Evolutionary conservation across 257 asterid species (phyloP), one percentile per base, ranked within the genome.

Genomic region (Penstemon eatonii): DNA sequence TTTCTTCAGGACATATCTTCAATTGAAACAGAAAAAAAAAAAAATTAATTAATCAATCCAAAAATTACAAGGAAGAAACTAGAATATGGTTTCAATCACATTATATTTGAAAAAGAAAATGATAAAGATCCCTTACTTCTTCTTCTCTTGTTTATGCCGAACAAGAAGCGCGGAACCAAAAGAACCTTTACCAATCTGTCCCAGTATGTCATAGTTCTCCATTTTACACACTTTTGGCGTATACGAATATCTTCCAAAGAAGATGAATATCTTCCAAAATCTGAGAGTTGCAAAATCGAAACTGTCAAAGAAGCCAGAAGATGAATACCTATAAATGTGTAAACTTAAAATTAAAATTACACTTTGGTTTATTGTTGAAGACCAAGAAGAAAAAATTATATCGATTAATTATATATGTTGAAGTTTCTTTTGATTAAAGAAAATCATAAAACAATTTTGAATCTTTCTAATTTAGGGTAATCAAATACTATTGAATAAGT

Each of bases 81-180:
- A 15, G 13, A 12, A 18, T 3, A 55, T 36, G 63, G 54, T 40
- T 38, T 46, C 39, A 45, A 67, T 8, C 7, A 11, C 50, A 18
- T 53, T 33, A 41, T 41, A 7, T 15, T 42, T 10, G 3, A 25
- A n/a, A 41, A 36, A 56, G 55, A 73, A 51, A 63, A 8, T 7
- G 18, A 55, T 3, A 63, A 73, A 47, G 53, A 57, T 71, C 72
- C 43, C 92, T 83, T 82, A 93, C 99, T 83, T 93, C 83, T 90
- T 88, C 80, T 85, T 85, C 86, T 93, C 99, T 62, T 83, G 95
- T 80, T 74, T 93, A 79, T 93, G 99, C 87, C 89, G 83, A 65
- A 93, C 99, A 49, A 93, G 99, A 55, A 93, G 71, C 4, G 99
- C 99, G 10, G 99, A 93, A 73, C 99, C 99, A 36, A 93, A 93